Base-by-base conservation (phyloP, 768 basidiomycete species). In the Leccinum subgranulosum region DNA sequence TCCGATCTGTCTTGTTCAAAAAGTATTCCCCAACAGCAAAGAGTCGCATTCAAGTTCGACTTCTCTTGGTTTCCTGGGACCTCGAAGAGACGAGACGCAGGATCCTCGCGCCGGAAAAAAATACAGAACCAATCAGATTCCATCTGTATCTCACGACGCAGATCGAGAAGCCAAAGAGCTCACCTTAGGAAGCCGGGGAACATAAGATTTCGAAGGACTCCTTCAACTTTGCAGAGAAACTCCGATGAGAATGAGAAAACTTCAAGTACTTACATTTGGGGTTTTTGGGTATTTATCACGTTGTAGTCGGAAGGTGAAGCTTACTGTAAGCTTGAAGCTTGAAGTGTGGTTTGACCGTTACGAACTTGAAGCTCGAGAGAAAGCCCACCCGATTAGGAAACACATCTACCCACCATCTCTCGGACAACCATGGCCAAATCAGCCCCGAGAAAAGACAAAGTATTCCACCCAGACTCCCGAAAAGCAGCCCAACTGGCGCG, bases 391-490 rank as follows among this genome's bases (percentile, higher is more conserved):
- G 19, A 45, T 21, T 45, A 23, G 43, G 43, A 45, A 45, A 33
- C 31, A 45, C 43, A 12, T 12, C 6, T 31, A 6, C 36, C 36
- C 15, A 41, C 39, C 9, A 10, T 14, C 31, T 33, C n/a, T 41
- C 9, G 17, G 43, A 45, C 21, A 19, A n/a, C n/a, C 41, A 48
- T 48, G 47, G 17, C 47, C 17, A 48, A 48, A 28, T 48, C 47
- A 23, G 17, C 45, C 23, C n/a, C 62, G 31, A 89, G 85, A 71
- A 89, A 84, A 73, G 89, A 90, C 66, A 93, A 93, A 65, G 63
- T 92, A 10, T 88, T 87, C 60, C 92, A 94, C 68, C 92, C 92
- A 4, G 78, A 86, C 49, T 94, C 92, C 21, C 80, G 92, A 59
- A 94, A 93, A 74, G 92, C 92, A 3, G 84, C 79, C 12, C 90